These are phyloP conservation scores for Epicoccum nigrum DNA, from an alignment of 2,329 filamentous ascomycete genomes.

Conservation along the genomic window DNA sequence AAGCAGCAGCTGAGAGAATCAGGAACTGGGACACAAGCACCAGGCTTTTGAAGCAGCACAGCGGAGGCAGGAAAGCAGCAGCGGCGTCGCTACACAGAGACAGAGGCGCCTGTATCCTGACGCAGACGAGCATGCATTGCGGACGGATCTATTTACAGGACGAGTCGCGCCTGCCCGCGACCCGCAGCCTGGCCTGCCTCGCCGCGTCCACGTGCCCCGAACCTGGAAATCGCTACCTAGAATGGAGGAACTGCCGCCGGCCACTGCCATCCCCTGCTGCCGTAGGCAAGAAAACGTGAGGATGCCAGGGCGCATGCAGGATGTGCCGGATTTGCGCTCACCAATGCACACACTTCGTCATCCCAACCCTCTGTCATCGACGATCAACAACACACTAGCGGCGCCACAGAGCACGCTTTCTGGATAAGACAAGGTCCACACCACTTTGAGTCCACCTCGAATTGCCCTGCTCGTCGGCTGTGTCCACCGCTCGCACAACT, in stretches of 20 bases:
- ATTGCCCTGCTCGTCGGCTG: background rate
- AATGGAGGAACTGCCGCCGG: too few relatives aligned
- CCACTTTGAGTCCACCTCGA: background rate
- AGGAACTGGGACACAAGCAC: background rate
- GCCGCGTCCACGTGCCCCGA: constrained; percentile 6
- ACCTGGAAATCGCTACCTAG: too few relatives aligned
- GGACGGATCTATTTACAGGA: background rate
- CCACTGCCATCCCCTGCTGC: background rate
- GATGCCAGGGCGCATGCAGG: background rate
- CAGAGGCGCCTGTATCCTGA: constrained; percentile 6
- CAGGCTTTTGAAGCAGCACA: constrained; percentile 1
- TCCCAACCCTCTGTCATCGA: constrained; percentile 18
- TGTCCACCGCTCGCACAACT: constrained; percentile 1
- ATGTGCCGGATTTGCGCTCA: too few relatives aligned
- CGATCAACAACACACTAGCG: constrained; percentile 15
- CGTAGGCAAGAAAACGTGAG: background rate
- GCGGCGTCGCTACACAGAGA: constrained; percentile 14
- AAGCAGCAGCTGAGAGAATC: constrained; percentile 9
- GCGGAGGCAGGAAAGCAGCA: constrained; percentile 1
- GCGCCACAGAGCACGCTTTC: constrained; percentile 11
- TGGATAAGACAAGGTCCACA: constrained; percentile 11
- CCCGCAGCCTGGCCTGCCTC: background rate
- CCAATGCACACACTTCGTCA: constrained; percentile 15
- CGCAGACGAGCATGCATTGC: background rate
- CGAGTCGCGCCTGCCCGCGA: constrained; percentile 1